Evolutionary conservation across 345 rosid genomes (phyloP).

Genomic region (Populus simonii): DNA sequence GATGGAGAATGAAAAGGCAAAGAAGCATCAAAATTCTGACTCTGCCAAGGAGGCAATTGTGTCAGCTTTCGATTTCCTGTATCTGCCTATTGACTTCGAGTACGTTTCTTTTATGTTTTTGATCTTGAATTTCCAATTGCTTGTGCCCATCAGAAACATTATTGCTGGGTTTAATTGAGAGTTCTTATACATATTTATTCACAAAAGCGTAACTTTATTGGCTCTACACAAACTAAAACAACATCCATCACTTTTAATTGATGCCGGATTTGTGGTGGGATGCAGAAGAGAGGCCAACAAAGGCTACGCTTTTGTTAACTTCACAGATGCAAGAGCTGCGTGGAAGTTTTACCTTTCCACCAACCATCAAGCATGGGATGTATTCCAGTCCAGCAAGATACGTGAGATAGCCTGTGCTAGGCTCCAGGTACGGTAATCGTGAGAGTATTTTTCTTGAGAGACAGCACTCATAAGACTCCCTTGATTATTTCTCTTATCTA

Average conservation of each 20-base stretch:
- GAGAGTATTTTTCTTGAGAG: neutral
- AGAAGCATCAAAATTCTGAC: neutral
- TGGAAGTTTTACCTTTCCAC: slow-evolving; percentile 41
- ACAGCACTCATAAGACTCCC: slow-evolving; percentile 10
- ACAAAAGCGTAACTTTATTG: no score
- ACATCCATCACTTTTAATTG: neutral
- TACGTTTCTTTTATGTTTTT: slow-evolving; percentile 11
- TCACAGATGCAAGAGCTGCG: slow-evolving; percentile 53
- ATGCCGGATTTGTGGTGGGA: neutral
- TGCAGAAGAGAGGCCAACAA: slow-evolving; percentile 54
- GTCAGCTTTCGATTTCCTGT: slow-evolving; percentile 70
- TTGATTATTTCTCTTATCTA: neutral
- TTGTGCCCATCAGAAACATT: neutral
- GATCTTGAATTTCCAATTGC: no score
- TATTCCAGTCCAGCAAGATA: slow-evolving; percentile 45
- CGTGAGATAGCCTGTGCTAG: slow-evolving; percentile 52
- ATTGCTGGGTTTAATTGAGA: neutral
- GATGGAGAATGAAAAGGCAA: slow-evolving; percentile 32
- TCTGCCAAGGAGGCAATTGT: slow-evolving; percentile 11
- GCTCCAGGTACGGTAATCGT: slow-evolving; percentile 49
- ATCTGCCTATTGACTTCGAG: slow-evolving; percentile 67
- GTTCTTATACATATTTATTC: no score
- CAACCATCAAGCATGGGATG: slow-evolving; percentile 44
- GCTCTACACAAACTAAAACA: neutral
- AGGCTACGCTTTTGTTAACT: slow-evolving; percentile 83